phyloP scores from a whole-genome alignment of 2,329 filamentous ascomycete species.

The Xylaria arbuscula region DNA sequence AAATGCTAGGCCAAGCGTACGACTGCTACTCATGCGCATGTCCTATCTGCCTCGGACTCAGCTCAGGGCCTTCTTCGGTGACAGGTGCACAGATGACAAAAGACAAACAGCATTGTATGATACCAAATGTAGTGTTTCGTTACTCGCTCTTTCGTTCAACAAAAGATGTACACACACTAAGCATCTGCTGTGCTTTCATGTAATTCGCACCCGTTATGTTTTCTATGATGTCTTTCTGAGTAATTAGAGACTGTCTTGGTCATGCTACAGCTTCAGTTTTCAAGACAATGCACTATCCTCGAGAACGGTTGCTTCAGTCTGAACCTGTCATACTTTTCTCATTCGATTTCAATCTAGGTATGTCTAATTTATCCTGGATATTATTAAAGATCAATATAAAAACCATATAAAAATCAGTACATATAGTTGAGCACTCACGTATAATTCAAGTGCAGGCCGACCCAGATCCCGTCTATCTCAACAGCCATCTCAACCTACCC shows the following conservation, averaged over 20 bases:
- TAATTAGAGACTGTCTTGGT: slow-evolving; percentile 1
- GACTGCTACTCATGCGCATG: background rate
- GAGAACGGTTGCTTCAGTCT: too few relatives aligned
- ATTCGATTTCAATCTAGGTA: too few relatives aligned
- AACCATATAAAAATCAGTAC: too few relatives aligned
- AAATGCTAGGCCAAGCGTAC: background rate
- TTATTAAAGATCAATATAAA: too few relatives aligned
- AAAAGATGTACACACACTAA: background rate
- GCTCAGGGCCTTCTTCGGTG: background rate
- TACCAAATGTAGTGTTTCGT: background rate
- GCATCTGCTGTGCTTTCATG: background rate
- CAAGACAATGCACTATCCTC: background rate
- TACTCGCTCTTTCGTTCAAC: slow-evolving; percentile 7
- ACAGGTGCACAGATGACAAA: background rate
- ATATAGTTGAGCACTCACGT: too few relatives aligned
- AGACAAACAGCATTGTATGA: background rate
- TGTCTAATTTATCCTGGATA: too few relatives aligned
- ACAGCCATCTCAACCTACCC: too few relatives aligned
- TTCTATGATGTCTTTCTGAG: background rate
- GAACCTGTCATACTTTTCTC: too few relatives aligned
- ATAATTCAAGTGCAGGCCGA: too few relatives aligned
- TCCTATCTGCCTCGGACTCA: slow-evolving; percentile 9
- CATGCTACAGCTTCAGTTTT: background rate
- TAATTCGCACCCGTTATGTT: background rate
- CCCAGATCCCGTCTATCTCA: too few relatives aligned